Conservation (phyloP, 495 filamentous ascomycete genomes). For the Penicillium taxi region DNA sequence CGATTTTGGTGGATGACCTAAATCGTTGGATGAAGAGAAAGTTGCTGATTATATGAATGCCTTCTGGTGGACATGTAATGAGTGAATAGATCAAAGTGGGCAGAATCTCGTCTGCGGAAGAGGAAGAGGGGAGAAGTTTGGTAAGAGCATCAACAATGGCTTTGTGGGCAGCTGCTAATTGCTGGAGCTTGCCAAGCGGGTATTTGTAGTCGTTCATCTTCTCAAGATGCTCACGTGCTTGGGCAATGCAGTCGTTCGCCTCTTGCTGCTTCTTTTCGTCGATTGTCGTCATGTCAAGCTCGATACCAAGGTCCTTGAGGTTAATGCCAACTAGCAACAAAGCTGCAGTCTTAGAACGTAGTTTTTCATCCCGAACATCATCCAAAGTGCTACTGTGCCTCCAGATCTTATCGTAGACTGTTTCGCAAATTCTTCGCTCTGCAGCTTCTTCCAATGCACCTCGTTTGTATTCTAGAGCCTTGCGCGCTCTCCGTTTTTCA, state of each 20-base stretch:
- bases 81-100: constrained; percentile 93
- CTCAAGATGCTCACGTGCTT: constrained; percentile 63
- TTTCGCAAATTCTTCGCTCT: constrained; percentile 78
- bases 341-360: constrained; percentile 90
- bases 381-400: constrained; percentile 87
- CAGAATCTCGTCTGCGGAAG: constrained; percentile 93
- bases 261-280: constrained; percentile 57
- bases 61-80: constrained; percentile 80
- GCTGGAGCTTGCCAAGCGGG: constrained; percentile 84
- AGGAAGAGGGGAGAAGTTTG: constrained; percentile 69
- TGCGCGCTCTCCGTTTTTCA: constrained; percentile 68
- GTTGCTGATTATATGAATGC: constrained; percentile 86
- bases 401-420: constrained; percentile 80
- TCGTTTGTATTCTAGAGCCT: constrained; percentile 66
- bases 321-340: constrained; percentile 85
- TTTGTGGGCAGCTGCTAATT: constrained; percentile 83
- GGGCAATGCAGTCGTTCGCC: constrained; percentile 62
- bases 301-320: constrained; percentile 75
- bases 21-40: constrained; percentile 91
- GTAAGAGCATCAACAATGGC: constrained; percentile 85
- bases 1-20: constrained; percentile 73
- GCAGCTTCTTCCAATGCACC: constrained; percentile 82
- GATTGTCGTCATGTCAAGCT: constrained; percentile 47
- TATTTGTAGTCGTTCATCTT: constrained; percentile 82
- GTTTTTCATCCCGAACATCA: constrained; percentile 88